Base-by-base conservation (phyloP, 352 stramenopile genomes). In the Pythium rishiriense region DNA sequence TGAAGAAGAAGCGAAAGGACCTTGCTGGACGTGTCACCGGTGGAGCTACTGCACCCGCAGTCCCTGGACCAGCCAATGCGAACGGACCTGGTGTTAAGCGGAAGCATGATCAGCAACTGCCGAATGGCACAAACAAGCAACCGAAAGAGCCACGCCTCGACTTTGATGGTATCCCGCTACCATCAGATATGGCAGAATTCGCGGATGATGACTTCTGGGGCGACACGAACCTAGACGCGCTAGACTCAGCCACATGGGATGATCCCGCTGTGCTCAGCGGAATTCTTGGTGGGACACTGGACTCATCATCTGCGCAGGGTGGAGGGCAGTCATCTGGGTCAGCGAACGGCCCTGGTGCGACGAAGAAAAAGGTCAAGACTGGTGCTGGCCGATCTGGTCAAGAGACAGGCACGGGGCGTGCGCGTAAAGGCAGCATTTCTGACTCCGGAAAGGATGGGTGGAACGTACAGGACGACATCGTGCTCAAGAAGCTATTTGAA, bases 131-230 rank as follows among this genome's bases (percentile, higher is more conserved):
- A 12, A 45, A 22, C 41, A 68, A 75, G 53, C 54, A 29, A 24
- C 55, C 58, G 7, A 90, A 94, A 53, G 81, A 91, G 50, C 82
- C 89, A 42, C 80, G 83, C 24, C 72, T 92, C 9, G 83, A 94
- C 65, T 73, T 92, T 15, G 84, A 92, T 50, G 85, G 83, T 2
- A 90, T 93, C 43, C 85, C 85, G 8, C 62, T 94, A 1, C 77
- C 81, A 0, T 64, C 47, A 3, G 83, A 93, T 26, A 71, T 82
- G 37, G 81, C 79, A 0, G 85, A 90, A 47, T 91, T 94, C 58
- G 83, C 83, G 43, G 87, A 96, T 51, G 85, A 94, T 57, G 78
- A 80, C 26, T 96, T 96, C 48, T 96, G 87, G 87, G 87, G 87
- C 14, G 83, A 94, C 46, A 94, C 87, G 10, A 94, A 96, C 64